phyloP scores from a whole-genome alignment of 2,329 filamentous ascomycete species.

The Fusarium sp. region DNA sequence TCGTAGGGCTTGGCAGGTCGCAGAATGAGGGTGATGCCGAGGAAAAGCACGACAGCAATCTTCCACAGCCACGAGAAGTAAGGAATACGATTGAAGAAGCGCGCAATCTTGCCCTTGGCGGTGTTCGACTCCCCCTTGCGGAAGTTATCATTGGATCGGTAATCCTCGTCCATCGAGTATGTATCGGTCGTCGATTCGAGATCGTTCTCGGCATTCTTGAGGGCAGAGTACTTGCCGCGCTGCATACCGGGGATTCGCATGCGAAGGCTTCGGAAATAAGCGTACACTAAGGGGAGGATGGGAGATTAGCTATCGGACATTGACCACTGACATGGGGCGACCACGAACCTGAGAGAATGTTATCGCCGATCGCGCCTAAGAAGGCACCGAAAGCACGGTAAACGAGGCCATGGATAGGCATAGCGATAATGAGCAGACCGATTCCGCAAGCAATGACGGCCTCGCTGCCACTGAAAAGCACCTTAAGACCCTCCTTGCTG shows the following conservation, averaged over 20 bases:
- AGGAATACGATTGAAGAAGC: constrained; percentile 22
- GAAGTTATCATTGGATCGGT: constrained; percentile 27
- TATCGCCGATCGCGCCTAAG: constrained; percentile 30
- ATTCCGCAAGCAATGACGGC: constrained; percentile 42
- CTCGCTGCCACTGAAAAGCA: constrained; percentile 48
- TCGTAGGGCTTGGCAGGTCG: constrained; percentile 50
- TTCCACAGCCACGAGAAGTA: constrained; percentile 35
- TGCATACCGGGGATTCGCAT: constrained; percentile 33
- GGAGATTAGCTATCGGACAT: constrained; percentile 6
- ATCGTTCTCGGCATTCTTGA: constrained; percentile 24
- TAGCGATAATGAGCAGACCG: constrained; percentile 41
- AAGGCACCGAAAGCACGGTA: constrained; percentile 42
- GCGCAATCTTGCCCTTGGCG: constrained; percentile 11
- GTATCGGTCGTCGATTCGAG: constrained; percentile 38
- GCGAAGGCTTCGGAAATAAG: constrained; percentile 30
- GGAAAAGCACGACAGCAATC: constrained; percentile 33
- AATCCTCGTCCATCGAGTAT: constrained; percentile 37
- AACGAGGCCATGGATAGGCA: constrained; percentile 41
- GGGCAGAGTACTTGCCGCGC: constrained; percentile 35
- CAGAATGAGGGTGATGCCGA: constrained; percentile 39
- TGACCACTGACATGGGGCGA: not conserved
- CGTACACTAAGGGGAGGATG: constrained; percentile 19
- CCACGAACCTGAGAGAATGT: constrained; percentile 30
- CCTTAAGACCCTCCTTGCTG: constrained; percentile 49
- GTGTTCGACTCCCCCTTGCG: constrained; percentile 28